phyloP scores from a whole-genome alignment of 2,329 filamentous ascomycete species.

The Coniochaeta sp. region DNA sequence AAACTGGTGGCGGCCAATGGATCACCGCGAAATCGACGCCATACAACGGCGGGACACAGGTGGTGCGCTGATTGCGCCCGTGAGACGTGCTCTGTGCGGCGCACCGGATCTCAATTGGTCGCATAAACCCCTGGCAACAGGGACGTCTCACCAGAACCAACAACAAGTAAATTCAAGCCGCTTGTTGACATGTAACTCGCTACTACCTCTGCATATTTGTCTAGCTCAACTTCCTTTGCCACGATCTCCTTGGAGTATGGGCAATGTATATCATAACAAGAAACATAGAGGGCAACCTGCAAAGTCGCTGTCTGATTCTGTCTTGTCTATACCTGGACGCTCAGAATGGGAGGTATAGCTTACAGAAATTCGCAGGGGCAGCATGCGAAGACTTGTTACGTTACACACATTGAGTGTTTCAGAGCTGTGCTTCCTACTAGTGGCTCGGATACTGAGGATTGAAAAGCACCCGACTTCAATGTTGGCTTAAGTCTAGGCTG shows the following conservation, averaged over 20 bases:
- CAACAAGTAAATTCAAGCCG: not conserved
- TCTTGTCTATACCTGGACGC: no score
- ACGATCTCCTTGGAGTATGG: not conserved
- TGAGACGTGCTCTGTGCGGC: not conserved
- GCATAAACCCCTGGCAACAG: not conserved
- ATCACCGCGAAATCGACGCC: not conserved
- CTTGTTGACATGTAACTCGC: not conserved
- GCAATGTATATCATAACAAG: not conserved
- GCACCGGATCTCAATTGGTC: not conserved
- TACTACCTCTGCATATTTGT: not conserved
- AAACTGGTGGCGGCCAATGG: not conserved
- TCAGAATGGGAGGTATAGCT: no score
- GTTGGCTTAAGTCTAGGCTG: no score
- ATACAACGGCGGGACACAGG: not conserved
- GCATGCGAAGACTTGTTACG: no score
- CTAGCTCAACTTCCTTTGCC: not conserved
- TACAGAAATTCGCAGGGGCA: no score
- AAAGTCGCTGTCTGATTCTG: no score
- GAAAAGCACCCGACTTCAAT: no score
- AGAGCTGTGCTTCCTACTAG: no score
- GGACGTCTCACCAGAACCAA: not conserved
- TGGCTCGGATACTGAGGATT: no score
- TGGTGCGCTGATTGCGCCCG: not conserved
- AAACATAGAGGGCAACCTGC: no score
- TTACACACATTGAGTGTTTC: no score